Conservation (phyloP, 495 filamentous ascomycete species). For the Daldinia bambusicola region DNA sequence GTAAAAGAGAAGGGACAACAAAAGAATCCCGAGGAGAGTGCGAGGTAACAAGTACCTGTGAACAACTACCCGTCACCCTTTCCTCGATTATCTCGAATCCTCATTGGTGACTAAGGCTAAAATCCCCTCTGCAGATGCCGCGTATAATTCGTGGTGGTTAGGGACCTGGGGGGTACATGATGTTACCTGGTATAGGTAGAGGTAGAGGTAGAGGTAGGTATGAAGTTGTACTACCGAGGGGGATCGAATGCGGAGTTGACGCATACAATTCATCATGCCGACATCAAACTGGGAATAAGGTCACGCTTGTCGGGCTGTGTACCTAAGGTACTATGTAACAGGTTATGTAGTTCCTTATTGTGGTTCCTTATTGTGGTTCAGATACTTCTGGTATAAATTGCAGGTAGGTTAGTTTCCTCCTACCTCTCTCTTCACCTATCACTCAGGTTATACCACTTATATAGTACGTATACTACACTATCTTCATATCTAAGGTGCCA, state of each 20-base stretch:
- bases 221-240: constrained; percentile 28
- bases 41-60: constrained; percentile 10
- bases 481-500: neutral
- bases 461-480: neutral
- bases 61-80: constrained; percentile 6
- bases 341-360: too few relatives aligned
- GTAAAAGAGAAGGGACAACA: constrained; percentile 11
- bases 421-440: constrained; percentile 9
- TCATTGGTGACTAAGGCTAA: constrained; percentile 27
- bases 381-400: constrained; percentile 5
- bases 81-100: constrained; percentile 10
- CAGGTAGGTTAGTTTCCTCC: too few relatives aligned
- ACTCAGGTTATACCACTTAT: constrained; percentile 4
- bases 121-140: constrained; percentile 29
- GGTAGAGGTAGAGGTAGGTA: constrained; percentile 20
- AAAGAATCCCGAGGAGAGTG: constrained; percentile 3
- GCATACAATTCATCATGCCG: constrained; percentile 36
- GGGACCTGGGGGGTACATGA: too few relatives aligned
- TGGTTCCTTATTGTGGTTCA: neutral
- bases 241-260: constrained; percentile 38
- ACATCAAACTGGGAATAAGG: constrained; percentile 21
- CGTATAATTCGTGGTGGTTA: too few relatives aligned
- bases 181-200: constrained; percentile 19
- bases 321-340: too few relatives aligned
- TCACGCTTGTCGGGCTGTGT: constrained; percentile 30